These are phyloP conservation scores for Neophaeococcomyces mojaviensis DNA, from an alignment of 2,329 filamentous ascomycete species.

Conservation along the genomic window DNA sequence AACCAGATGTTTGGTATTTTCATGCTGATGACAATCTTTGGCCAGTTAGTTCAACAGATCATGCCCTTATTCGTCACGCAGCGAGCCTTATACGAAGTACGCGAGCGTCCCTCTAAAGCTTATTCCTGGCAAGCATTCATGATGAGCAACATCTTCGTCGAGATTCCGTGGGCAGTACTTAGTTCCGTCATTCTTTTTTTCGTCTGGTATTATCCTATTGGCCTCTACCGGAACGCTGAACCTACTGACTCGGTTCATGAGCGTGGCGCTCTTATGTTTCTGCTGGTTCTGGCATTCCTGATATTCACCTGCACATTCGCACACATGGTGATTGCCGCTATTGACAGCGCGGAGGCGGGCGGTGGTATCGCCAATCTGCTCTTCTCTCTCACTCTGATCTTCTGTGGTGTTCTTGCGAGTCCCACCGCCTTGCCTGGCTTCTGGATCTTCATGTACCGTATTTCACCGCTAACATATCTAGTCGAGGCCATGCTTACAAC, in stretches of 20 bases:
- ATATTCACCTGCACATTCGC: constrained; percentile 66
- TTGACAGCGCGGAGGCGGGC: constrained; percentile 62
- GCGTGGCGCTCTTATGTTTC: constrained; percentile 57
- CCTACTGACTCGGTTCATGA: constrained; percentile 35
- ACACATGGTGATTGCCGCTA: constrained; percentile 63
- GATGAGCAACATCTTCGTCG: constrained; percentile 62
- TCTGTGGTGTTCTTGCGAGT: constrained; percentile 55
- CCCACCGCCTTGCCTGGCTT: constrained; percentile 57
- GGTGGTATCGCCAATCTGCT: constrained; percentile 56
- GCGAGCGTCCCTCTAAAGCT: constrained; percentile 57
- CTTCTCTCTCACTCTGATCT: constrained; percentile 52
- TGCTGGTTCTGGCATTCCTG: constrained; percentile 60
- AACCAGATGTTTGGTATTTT: constrained; percentile 91
- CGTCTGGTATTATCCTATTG: constrained; percentile 61
- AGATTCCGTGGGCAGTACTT: constrained; percentile 60
- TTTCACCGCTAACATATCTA: constrained; percentile 77
- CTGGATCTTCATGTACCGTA: constrained; percentile 72
- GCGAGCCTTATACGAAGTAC: constrained; percentile 52
- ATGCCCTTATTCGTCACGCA: constrained; percentile 53
- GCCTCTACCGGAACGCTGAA: constrained; percentile 37
- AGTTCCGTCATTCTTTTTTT: constrained; percentile 57
- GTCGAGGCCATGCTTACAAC: constrained; percentile 64
- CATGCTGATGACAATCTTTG: constrained; percentile 76
- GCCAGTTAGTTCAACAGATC: constrained; percentile 47
- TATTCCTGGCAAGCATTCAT: constrained; percentile 73